Evolutionary conservation across 2,329 filamentous ascomycete species (phyloP).

Genomic region (Aspergillus thermomutatus): DNA sequence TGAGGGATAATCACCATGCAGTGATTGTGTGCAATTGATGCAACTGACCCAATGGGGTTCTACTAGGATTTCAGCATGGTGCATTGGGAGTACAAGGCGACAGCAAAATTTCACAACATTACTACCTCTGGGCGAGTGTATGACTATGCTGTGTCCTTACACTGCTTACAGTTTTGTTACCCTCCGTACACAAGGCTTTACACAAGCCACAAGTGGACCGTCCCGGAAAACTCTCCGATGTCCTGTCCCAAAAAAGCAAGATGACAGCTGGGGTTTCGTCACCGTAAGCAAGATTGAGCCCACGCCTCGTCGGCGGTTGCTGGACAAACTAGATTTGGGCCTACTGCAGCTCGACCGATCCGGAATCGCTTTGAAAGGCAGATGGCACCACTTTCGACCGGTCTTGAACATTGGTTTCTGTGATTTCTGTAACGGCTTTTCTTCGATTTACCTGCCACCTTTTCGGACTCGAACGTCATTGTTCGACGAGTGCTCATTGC

Average conservation of each 20-base stretch:
- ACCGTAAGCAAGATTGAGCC: conserved; percentile 8
- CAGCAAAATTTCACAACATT: not conserved
- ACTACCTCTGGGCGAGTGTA: not conserved
- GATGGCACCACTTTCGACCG: not conserved
- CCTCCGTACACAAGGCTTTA: not conserved
- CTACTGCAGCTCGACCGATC: conserved; percentile 19
- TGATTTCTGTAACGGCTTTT: not conserved
- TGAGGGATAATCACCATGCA: not conserved
- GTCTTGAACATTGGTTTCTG: not conserved
- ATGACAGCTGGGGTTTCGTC: conserved; percentile 28
- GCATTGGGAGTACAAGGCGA: not conserved
- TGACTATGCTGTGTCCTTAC: not conserved
- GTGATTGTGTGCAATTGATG: not conserved
- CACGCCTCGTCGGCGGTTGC: not conserved
- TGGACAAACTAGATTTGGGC: conserved; percentile 7
- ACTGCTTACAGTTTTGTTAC: not conserved
- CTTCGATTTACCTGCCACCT: not conserved
- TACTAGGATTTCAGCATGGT: not conserved
- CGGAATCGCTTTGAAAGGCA: conserved; percentile 1
- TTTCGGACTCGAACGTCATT: not conserved
- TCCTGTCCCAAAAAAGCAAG: conserved; percentile 24
- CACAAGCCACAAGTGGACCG: conserved; percentile 10
- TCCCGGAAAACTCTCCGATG: conserved; percentile 29
- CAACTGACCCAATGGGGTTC: not conserved
- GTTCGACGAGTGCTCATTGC: not conserved